Base-by-base conservation (phyloP, 306 rosid genomes). In the Rubus parviflorus region DNA sequence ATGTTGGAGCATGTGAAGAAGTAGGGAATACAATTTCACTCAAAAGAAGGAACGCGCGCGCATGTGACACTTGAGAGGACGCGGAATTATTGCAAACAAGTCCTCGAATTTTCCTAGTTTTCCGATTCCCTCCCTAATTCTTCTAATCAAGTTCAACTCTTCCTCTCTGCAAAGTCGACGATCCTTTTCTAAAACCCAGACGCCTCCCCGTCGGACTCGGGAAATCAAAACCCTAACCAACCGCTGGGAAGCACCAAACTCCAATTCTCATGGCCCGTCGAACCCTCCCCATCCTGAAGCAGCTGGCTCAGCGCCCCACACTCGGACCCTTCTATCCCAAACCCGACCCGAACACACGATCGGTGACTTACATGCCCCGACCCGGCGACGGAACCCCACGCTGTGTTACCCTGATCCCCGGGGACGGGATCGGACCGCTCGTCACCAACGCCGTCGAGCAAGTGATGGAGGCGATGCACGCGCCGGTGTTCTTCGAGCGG, bases 391-490 rank as follows among this genome's bases (percentile, higher is more conserved):
- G 97, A 23, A 9, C 96, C 16, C 92, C 96, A 0, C 94, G 98
- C 4, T 73, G 77, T 15, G 96, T 94, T 9, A 91, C 98, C 7
- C 87, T 94, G 2, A 91, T 94, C 43, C 96, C 94, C 0, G 97
- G 97, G 30, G 98, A 94, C 61, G 97, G 98, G 9, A 89, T 94
- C 70, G 98, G 97, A 2, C 98, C 98, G 0, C 72, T 89, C 22
- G 96, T 94, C 1, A 94, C 96, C 14, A 86, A 89, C 40, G 94
- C 93, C 4, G 97, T 94, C 30, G 98, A 91, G 78, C 96, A 92
- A 73, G 94, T 94, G 49, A 91, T 94, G 96, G 96, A 92, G 77
- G 96, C 96, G 66, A 85, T 94, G 94, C 98, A 94, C 82, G 94
- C 97, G 49, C 98, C 98, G 19, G 74, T 94, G 7, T 80, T 80